Evolutionary conservation across 805 yeast species (phyloP), one percentile per base, ranked within the genome.

Genomic region (Tetrapisispora iriomotensis): DNA sequence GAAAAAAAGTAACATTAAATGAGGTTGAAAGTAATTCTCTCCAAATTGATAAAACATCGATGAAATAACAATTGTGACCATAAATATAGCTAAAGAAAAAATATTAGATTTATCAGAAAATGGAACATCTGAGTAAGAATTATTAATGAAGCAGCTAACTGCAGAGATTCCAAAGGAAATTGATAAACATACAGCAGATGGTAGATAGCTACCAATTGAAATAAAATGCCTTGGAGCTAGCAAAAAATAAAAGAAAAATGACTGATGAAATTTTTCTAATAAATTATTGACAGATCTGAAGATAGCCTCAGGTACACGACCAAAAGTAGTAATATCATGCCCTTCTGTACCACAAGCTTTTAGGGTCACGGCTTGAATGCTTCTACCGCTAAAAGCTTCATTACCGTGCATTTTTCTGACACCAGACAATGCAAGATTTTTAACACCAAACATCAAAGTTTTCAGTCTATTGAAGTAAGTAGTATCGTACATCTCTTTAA

Each of bases 341-440:
- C 69, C 67, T 1, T 82, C 82, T 0, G 68, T 67, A 1, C 84
- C 84, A 24, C 60, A 63, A 0, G 95, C 97, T 40, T 73, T 72
- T 25, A 92, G 54, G 0, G 96, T 84, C 17, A 92, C 59, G 0
- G 97, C 81, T 60, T 90, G 97, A 42, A 92, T 82, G 56, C 94
- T 81, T 94, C 95, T 92, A 4, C 97, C 96, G 38, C 92, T 80
- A 55, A 90, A 92, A 12, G 90, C 86, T 56, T 90, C 96, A 49
- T 87, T 77, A n/a, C 92, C 84, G 29, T 78, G 70, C 0, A 72
- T 68, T 4, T 64, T 66, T 37, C 64, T 67, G 21, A 83, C 58
- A 1, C 97, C 97, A 0, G 95, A 71, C 6, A 77, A 53, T 4
- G 88, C 75, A 53, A 84, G 74, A 34, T 73, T 72, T 40, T 71